Conservation (phyloP, 768 basidiomycete species). For the Rhodocollybia butyracea region DNA sequence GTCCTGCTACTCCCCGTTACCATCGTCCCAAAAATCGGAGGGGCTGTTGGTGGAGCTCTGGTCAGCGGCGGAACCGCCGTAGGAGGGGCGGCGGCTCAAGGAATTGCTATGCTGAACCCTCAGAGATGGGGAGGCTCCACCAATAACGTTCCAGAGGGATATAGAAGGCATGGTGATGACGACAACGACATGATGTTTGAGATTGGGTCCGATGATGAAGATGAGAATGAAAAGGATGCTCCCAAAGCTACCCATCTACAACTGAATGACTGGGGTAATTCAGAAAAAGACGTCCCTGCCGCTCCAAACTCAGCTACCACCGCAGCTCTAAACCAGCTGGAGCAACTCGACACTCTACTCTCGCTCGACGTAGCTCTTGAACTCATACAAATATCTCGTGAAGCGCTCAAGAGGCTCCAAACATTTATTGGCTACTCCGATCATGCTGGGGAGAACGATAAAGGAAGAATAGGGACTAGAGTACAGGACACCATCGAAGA, state of each 20-base stretch:
- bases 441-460: too few species aligned
- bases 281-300: not conserved
- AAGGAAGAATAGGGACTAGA: constrained; percentile 79
- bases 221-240: constrained; percentile 19
- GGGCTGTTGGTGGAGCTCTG: constrained; percentile 38
- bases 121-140: constrained; percentile 69
- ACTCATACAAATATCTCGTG: constrained; percentile 90
- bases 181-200: constrained; percentile 49
- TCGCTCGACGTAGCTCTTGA: constrained; percentile 90
- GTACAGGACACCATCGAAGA: constrained; percentile 95
- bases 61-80: constrained; percentile 73
- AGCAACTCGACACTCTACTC: constrained; percentile 78
- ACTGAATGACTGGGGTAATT: not conserved
- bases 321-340: constrained; percentile 1
- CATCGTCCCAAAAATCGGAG: constrained; percentile 81
- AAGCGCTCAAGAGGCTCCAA: constrained; percentile 88
- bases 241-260: too few species aligned
- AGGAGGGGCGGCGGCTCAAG: constrained; percentile 74
- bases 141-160: constrained; percentile 16
- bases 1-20: constrained; percentile 91
- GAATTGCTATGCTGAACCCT: constrained; percentile 88
- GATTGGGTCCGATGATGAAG: constrained; percentile 38
- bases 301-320: not conserved
- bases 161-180: constrained; percentile 35
- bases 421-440: constrained; percentile 85